Evolutionary conservation across 192 early-diverging fungal species (phyloP), one percentile per base, ranked within the genome.

Genomic region (Backusella macrospora): DNA sequence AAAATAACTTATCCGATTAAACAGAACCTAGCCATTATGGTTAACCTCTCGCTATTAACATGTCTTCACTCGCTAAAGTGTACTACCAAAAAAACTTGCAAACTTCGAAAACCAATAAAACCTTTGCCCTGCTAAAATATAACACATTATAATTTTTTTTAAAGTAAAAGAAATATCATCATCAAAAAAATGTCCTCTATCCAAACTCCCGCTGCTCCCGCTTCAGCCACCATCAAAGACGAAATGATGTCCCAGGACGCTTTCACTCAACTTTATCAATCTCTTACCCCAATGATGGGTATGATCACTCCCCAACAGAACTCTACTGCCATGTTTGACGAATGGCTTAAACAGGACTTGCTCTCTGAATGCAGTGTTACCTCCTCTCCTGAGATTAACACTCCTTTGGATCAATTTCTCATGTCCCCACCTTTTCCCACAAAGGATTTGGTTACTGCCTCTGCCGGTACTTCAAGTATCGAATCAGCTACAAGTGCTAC

Each of bases 331-430:
- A 43, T 77, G 26, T 69, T 84, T 48, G 85, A 86, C 73, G 82
- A 84, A 59, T 84, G 85, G 82, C 80, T 86, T 62, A 77, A 78
- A 23, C 64, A 76, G 29, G 82, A 84, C 43, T 71, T 83, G 42
- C 71, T 80, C 63, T 69, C 74, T 48, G 66, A 76, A 26, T 42
- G 74, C 68, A 84, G 71, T 65, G 72, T 43, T 12, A 70, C 65
- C 38, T 77, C 76, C 26, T 59, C 63, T 23, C 76, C 76, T 48
- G 76, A 73, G 55, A 77, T 77, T 18, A 74, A 66, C 46, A 80
- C 78, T 47, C 78, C 78, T 48, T 62, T 76, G 63, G 78, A 80
- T 69, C 55, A 62, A 14, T 73, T 73, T 73, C 63, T 80, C 18
- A 76, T 49, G 18, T 80, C 78, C 10, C 78, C 76, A 23, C 71